Base-by-base conservation (phyloP, 768 basidiomycete genomes). In the Artomyces pyxidatus region DNA sequence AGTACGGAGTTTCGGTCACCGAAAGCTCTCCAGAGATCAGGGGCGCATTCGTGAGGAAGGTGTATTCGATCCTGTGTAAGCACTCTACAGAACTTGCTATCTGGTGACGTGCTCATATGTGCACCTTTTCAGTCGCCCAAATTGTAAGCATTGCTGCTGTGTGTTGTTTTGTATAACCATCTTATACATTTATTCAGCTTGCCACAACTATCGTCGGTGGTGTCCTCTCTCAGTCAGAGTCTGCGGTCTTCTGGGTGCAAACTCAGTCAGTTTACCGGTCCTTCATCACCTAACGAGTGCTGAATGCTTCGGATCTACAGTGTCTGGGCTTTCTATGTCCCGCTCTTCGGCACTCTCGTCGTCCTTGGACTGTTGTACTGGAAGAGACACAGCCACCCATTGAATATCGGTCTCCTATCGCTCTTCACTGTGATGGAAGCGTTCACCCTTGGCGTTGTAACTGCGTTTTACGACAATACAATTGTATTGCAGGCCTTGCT, bases 351-450 rank as follows among this genome's bases (percentile, higher is more conserved):
- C 19, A 85, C 88, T 19, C 69, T 97, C 50, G 64, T 86, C 59
- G 86, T 85, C 52, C 79, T 96, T 25, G 81, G 83, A 1, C 67
- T 88, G 29, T 76, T 93, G 4, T 95, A 81, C 71, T 94, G 87
- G 87, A 94, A 96, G 68, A 83, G 94, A 49, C 93, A 95, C 65
- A 81, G 78, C 62, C 81, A 89, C 63, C 95, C 95, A 21, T 71
- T 80, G 64, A 99, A 99, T 66, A 72, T 95, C 51, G 73, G 90
- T 40, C 71, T 97, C 25, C 73, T 99, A 30, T 80, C 83, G 17
- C 73, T 85, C 2, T 99, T 98, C 68, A 99, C 96, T 8, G 61
- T 88, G 21, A 73, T 95, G 72, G 96, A 99, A 66, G 85, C 90
- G 5, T 83, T 90, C 63, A 84, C 91, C 10, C 72, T 99, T 42